A percentile compares a stretch with the other conserved stretches of the same genome.
These are phyloP conservation scores for Lachnellula hyalina DNA, from an alignment of 2,329 filamentous ascomycete species.

Conservation along the genomic window DNA sequence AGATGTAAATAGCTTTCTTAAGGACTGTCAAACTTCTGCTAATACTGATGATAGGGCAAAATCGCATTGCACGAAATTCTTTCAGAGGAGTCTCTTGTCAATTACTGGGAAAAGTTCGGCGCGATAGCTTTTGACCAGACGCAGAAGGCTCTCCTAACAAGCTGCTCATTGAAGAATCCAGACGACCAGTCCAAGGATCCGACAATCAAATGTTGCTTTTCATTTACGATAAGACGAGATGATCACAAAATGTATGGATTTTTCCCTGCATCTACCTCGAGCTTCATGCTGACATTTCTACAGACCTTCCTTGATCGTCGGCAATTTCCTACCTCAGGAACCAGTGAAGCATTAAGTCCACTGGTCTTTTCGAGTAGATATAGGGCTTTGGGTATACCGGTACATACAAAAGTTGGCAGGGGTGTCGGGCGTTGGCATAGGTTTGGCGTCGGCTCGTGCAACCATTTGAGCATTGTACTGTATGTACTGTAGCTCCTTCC, in stretches of 20 bases:
- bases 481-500: too few species aligned
- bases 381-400: conserved; percentile 5
- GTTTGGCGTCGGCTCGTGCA: not conserved
- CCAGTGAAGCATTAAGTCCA: conserved; percentile 41
- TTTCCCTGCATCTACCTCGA: not conserved
- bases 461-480: not conserved
- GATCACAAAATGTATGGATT: conserved; percentile 85
- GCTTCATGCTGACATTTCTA: conserved; percentile 7
- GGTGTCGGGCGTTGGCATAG: conserved; percentile 4
- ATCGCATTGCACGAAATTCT: conserved; percentile 94
- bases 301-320: conserved; percentile 90
- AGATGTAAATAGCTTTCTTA: conserved; percentile 61
- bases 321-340: conserved; percentile 91
- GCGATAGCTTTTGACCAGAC: conserved; percentile 92
- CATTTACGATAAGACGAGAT: conserved; percentile 91
- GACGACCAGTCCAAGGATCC: conserved; percentile 62
- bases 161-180: conserved; percentile 83
- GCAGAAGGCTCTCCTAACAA: conserved; percentile 93
- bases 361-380: conserved; percentile 20
- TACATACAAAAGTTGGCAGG: conserved; percentile 10
- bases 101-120: conserved; percentile 99
- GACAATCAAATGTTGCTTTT: conserved; percentile 90
- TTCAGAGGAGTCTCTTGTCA: conserved; percentile 88
- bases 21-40: conserved; percentile 4
- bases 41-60: conserved; percentile 60